phyloP scores from a whole-genome alignment of 176 grass and related monocot species.

The Phoenix dactylifera region DNA sequence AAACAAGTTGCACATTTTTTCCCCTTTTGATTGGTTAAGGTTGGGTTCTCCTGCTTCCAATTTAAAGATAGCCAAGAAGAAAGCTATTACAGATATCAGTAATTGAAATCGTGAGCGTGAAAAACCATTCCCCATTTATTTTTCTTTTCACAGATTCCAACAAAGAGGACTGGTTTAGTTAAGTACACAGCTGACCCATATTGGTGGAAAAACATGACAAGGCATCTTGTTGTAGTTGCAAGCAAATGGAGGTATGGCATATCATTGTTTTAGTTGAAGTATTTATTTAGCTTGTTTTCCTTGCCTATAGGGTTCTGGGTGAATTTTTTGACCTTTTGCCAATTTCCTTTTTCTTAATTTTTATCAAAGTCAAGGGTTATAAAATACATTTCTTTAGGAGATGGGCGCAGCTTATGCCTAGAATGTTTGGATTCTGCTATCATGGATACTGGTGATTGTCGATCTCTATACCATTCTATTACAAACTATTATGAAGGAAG shows the following conservation, averaged over 20 bases:
- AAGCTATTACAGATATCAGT: too few relatives aligned
- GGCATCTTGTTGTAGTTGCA: conserved; percentile 71
- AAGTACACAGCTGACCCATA: conserved; percentile 84
- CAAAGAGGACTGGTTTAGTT: conserved; percentile 55
- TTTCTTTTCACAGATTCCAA: conserved; percentile 54
- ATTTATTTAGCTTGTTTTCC: too few relatives aligned
- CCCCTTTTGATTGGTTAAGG: too few relatives aligned
- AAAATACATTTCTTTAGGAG: conserved; percentile 67
- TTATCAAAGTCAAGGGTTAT: conserved; percentile 52
- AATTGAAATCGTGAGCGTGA: background rate
- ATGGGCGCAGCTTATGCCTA: conserved; percentile 78
- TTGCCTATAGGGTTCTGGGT: too few relatives aligned
- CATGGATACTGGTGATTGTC: conserved; percentile 85
- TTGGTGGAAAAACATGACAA: conserved; percentile 76
- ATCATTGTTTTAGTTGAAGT: too few relatives aligned
- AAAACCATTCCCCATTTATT: background rate
- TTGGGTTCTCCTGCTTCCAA: too few relatives aligned
- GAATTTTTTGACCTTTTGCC: background rate
- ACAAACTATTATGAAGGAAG: conserved; percentile 86
- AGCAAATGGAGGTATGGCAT: conserved; percentile 69
- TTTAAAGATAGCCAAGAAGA: too few relatives aligned
- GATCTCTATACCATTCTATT: conserved; percentile 81
- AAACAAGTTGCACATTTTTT: too few relatives aligned
- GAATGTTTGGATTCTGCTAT: conserved; percentile 80
- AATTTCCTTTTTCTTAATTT: conserved; percentile 2